Conservation (phyloP, 805 yeast species). For the Candida qinlingensis region DNA sequence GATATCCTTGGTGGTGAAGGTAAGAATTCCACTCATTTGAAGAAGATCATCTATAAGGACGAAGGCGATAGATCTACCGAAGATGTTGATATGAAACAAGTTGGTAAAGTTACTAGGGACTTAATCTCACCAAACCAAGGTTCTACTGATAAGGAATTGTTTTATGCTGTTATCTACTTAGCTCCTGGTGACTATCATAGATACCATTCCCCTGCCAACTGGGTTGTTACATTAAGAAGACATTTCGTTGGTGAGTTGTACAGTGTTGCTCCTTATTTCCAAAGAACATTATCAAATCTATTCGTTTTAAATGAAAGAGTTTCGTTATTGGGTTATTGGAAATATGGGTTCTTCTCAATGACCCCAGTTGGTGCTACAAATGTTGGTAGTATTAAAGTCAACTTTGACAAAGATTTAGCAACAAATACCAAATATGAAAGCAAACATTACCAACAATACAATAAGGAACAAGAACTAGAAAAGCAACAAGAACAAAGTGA, state of each 20-base stretch:
- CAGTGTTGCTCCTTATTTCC: slow-evolving; percentile 96
- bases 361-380: slow-evolving; percentile 99
- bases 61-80: slow-evolving; percentile 62
- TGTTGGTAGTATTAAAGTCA: slow-evolving; percentile 90
- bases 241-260: slow-evolving; percentile 94
- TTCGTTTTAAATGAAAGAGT: slow-evolving; percentile 94
- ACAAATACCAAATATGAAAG: slow-evolving; percentile 73
- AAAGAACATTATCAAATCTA: slow-evolving; percentile 75
- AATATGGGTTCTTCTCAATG: slow-evolving; percentile 95
- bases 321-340: slow-evolving; percentile 93
- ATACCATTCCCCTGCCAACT: slow-evolving; percentile 91
- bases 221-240: slow-evolving; percentile 92
- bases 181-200: slow-evolving; percentile 99
- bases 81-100: slow-evolving; percentile 14
- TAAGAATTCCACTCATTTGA: slow-evolving; percentile 37
- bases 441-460: slow-evolving; percentile 20
- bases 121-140: slow-evolving; percentile 15
- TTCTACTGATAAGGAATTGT: slow-evolving; percentile 50
- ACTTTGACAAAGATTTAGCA: slow-evolving; percentile 83
- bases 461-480: slow-evolving; percentile 10
- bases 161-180: slow-evolving; percentile 84
- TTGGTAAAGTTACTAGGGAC: slow-evolving; percentile 36
- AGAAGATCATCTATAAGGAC: slow-evolving; percentile 45
- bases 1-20: slow-evolving; percentile 58
- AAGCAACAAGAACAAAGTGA: background rate